Percentiles rank a stretch among this genome's conserved stretches.
Evolutionary conservation across 768 basidiomycete genomes (phyloP).

Genomic region (Clathrus columnatus): DNA sequence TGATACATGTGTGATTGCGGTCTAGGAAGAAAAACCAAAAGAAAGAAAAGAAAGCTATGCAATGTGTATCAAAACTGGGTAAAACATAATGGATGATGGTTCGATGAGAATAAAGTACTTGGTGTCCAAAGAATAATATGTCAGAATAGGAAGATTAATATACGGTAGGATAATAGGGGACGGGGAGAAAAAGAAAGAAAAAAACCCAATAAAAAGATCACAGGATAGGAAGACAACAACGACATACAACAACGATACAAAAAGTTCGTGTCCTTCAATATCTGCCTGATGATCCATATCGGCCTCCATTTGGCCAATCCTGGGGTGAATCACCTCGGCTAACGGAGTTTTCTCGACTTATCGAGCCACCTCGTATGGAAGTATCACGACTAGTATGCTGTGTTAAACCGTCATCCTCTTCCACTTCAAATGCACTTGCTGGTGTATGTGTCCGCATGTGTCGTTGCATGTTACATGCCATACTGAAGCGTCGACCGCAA

Average conservation of each 20-base stretch:
- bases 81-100: not conserved
- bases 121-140: not conserved
- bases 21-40: not conserved
- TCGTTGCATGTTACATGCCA: slow-evolving; percentile 69
- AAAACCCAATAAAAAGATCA: not conserved
- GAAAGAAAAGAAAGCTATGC: not conserved
- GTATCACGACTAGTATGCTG: slow-evolving; percentile 7
- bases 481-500: slow-evolving; percentile 78
- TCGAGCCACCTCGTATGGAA: slow-evolving; percentile 1
- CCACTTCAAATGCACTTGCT: slow-evolving; percentile 5
- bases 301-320: not conserved
- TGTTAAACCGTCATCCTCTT: slow-evolving; percentile 1
- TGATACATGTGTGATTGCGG: not conserved
- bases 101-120: not conserved
- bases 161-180: no score
- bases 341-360: not conserved
- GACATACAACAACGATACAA: no score
- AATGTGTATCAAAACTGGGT: not conserved
- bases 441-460: slow-evolving; percentile 53
- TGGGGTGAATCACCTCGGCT: slow-evolving; percentile 9
- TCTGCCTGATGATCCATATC: not conserved
- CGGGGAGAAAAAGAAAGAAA: not conserved
- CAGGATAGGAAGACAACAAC: not conserved
- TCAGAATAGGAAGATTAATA: not conserved
- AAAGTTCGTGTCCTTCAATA: no score